Base-by-base conservation (phyloP, 2,329 filamentous ascomycete species). In the Fusarium sp. region DNA sequence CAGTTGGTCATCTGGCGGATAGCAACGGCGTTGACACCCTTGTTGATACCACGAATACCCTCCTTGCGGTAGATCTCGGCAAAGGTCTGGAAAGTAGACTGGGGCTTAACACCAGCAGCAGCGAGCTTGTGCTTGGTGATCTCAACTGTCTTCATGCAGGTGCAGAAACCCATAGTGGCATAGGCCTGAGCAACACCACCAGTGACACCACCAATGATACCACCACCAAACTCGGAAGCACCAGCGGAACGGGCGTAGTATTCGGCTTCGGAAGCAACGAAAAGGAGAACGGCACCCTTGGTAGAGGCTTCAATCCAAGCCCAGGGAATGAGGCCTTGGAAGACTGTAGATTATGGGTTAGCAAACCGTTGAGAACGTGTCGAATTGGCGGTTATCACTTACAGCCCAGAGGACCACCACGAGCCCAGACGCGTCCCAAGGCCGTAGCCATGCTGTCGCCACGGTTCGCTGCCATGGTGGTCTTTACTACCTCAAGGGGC, bases 241-340 rank as follows among this genome's bases (percentile, higher is more conserved):
- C 96, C 96, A 69, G 90, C 88, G 73, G 86, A 85, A 78, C 92
- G 93, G 76, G 94, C 95, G 80, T 96, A 93, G 88, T 92, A 99
- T 83, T 99, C 96, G 83, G 94, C 95, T 84, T 99, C 96, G 77
- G 95, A 97, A 74, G 96, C 96, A 81, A 99, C 95, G 85, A 99
- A 99, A 82, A 99, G 93, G 79, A 99, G 92, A 76, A 99, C 96
- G 77, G 96, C 96, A 81, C 96, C 96, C 86, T 99, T 99, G 84
- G 96, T 98, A 79, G 95, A 98, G 80, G 96, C 96, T 89, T 99
- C 96, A 84, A 99, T 98, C 96, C 96, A 99, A 83, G 96, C 96
- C 95, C 95, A 98, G 71, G 96, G 96, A 81, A 99, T 98, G 77
- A 99, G 92, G 82, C 96, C 96, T 87, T 99, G 96, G 88, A 98